Evolutionary conservation across 257 asterid genomes (phyloP).

Genomic region (Sherardia arvensis): DNA sequence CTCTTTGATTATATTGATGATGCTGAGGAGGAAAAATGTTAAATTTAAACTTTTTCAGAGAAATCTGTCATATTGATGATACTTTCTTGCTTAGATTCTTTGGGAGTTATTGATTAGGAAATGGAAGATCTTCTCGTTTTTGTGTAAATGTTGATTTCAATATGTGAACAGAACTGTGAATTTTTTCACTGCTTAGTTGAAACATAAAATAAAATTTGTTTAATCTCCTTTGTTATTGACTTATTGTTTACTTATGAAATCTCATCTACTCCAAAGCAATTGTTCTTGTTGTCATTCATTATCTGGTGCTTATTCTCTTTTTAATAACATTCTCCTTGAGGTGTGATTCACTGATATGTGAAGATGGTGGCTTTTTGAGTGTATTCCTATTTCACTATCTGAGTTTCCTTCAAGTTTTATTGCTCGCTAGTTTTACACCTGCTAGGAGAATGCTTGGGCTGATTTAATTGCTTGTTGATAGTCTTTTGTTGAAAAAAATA

Average conservation of each 20-base stretch:
- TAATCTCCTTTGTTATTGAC: too few relatives aligned
- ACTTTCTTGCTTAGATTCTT: neutral
- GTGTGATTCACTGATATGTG: too few relatives aligned
- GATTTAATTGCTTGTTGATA: constrained; percentile 5
- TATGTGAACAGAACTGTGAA: neutral
- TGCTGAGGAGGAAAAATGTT: neutral
- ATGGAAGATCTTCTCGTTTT: neutral
- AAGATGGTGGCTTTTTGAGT: too few relatives aligned
- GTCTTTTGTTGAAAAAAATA: constrained; percentile 8
- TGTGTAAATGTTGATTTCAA: neutral
- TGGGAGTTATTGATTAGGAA: neutral
- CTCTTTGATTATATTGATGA: neutral
- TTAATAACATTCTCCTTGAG: too few relatives aligned
- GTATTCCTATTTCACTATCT: neutral
- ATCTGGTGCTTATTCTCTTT: too few relatives aligned
- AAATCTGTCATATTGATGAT: too few relatives aligned
- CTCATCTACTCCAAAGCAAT: too few relatives aligned
- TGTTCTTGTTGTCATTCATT: too few relatives aligned
- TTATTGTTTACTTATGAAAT: neutral
- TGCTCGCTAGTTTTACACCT: neutral
- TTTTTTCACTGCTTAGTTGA: neutral
- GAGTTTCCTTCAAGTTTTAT: neutral
- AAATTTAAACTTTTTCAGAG: neutral
- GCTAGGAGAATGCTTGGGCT: neutral
- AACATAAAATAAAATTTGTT: neutral